phyloP scores from a whole-genome alignment of 345 rosid species.

The Noccaea bulbosa region DNA sequence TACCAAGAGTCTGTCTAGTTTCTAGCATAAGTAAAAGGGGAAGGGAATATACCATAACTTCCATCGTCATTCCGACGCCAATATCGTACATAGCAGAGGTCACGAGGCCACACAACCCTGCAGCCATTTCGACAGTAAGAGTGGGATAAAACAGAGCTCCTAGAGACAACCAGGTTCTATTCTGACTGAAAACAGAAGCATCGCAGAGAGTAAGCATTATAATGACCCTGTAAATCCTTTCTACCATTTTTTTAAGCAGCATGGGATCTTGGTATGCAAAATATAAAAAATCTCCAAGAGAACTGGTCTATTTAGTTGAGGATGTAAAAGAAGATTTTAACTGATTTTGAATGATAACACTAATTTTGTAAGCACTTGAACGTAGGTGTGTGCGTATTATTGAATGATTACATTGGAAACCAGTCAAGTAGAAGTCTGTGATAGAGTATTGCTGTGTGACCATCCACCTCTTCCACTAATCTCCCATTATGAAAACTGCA shows the following conservation, averaged over 20 bases:
- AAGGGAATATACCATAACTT: conserved; percentile 76
- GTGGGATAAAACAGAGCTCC: conserved; percentile 10
- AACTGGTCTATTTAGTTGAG: conserved; percentile 1
- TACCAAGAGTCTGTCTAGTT: conserved; percentile 10
- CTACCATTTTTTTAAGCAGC: background rate
- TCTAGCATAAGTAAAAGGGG: conserved; percentile 22
- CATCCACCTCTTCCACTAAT: conserved; percentile 99
- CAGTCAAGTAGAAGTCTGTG: conserved; percentile 97
- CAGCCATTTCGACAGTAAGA: conserved; percentile 36
- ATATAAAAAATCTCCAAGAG: background rate
- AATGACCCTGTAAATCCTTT: background rate
- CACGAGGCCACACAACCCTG: conserved; percentile 99
- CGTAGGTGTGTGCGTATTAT: background rate
- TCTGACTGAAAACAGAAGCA: conserved; percentile 9
- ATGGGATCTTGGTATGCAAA: conserved; percentile 1
- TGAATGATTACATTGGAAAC: conserved; percentile 71
- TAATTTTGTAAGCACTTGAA: background rate
- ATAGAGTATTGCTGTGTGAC: conserved; percentile 96
- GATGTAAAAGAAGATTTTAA: background rate
- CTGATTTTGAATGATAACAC: background rate
- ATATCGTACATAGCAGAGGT: conserved; percentile 97
- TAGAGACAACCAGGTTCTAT: conserved; percentile 13
- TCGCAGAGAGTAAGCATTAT: conserved; percentile 11
- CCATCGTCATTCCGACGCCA: conserved; percentile 99
- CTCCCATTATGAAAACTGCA: conserved; percentile 93